Evolutionary conservation across 2,329 filamentous ascomycete genomes (phyloP).

Genomic region (Trichoderma atrobrunneum): DNA sequence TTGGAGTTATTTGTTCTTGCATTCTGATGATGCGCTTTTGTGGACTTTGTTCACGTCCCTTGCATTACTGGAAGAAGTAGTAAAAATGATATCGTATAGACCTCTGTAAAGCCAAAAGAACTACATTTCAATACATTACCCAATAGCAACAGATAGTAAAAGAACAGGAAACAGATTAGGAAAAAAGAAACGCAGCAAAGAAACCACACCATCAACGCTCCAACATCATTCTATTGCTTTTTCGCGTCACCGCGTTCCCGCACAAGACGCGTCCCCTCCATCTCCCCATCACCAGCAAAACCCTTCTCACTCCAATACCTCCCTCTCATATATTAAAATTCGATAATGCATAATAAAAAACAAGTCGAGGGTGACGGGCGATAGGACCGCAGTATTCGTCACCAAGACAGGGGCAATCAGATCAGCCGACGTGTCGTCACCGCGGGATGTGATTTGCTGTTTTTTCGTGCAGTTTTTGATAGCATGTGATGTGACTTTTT

Average conservation of each 20-base stretch:
- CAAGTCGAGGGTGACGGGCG: not conserved
- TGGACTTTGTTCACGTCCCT: not conserved
- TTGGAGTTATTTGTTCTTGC: not conserved
- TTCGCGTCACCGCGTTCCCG: not conserved
- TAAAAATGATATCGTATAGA: not conserved
- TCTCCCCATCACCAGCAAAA: no score
- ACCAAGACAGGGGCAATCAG: not conserved
- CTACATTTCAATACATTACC: accelerated
- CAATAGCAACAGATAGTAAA: not conserved
- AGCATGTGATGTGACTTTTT: not conserved
- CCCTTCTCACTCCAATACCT: no score
- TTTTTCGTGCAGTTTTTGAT: not conserved
- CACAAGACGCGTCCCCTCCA: not conserved
- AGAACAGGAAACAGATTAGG: not conserved
- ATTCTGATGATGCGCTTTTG: not conserved
- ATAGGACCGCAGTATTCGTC: not conserved
- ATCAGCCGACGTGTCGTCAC: not conserved
- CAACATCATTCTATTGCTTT: not conserved
- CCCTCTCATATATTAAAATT: not conserved
- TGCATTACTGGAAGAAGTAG: not conserved
- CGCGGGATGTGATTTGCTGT: not conserved
- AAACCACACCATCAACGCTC: not conserved
- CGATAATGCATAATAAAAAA: no score
- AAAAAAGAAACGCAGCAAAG: not conserved
- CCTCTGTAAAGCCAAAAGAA: not conserved